Conservation (phyloP, 257 asterid species). For the Solanum stenotomum region DNA sequence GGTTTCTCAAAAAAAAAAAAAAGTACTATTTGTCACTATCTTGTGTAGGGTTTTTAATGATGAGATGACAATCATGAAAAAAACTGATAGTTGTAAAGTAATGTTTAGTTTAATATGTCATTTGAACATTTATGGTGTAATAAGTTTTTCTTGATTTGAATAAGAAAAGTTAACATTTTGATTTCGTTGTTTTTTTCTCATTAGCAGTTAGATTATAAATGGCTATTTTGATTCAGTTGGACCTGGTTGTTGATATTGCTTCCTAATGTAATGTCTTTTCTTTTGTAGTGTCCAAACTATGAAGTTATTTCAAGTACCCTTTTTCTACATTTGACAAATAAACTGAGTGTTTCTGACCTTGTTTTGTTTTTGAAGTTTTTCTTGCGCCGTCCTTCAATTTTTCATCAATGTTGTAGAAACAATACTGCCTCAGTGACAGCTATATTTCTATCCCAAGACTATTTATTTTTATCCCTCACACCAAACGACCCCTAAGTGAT, state of each 20-base stretch:
- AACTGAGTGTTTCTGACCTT: not conserved
- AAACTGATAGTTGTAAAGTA: not conserved
- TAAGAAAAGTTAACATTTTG: not conserved
- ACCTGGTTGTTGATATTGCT: not conserved
- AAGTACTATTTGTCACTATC: not conserved
- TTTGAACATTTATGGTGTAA: not conserved
- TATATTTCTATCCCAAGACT: no score
- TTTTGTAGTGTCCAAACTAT: not conserved
- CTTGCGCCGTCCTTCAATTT: not conserved
- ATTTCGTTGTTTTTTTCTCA: not conserved
- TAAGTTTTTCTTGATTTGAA: not conserved
- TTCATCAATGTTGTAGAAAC: not conserved
- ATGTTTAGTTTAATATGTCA: not conserved
- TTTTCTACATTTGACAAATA: not conserved
- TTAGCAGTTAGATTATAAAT: not conserved
- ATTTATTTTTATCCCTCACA: no score
- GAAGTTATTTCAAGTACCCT: not conserved
- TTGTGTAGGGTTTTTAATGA: not conserved
- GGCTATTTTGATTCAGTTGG: not conserved
- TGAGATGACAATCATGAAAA: not conserved
- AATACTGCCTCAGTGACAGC: not conserved
- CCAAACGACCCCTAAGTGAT: no score
- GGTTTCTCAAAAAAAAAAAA: no score
- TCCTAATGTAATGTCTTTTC: not conserved
- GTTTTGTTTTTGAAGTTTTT: not conserved